These are phyloP conservation scores for Fusarium pseudograminearum DNA, from an alignment of 2,329 filamentous ascomycete genomes.

Conservation along the genomic window DNA sequence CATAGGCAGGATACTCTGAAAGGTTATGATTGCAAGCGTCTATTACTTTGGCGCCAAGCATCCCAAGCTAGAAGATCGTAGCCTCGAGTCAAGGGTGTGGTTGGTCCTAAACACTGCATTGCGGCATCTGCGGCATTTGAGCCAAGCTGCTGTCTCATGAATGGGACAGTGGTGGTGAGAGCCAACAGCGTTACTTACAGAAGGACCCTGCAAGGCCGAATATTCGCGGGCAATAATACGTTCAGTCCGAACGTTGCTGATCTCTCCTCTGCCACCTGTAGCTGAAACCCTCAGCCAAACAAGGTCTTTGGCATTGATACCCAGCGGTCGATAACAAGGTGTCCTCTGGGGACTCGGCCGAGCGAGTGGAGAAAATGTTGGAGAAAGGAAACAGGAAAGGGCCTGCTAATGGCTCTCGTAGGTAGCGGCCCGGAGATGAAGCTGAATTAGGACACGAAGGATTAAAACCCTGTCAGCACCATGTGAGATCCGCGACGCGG, in stretches of 20 bases:
- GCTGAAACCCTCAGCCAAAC: constrained; percentile 41
- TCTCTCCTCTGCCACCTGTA: constrained; percentile 41
- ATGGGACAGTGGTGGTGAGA: constrained; percentile 23
- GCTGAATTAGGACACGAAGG: constrained; percentile 44
- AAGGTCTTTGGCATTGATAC: constrained; percentile 29
- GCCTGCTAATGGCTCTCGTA: constrained; percentile 3
- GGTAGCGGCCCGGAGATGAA: constrained; percentile 46
- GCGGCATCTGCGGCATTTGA: constrained; percentile 19
- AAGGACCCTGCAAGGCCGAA: constrained; percentile 22
- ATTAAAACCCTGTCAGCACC: constrained; percentile 28
- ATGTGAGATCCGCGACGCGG: constrained; percentile 45
- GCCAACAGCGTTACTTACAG: constrained; percentile 6
- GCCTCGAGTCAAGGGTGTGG: constrained; percentile 33
- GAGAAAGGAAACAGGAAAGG: constrained; percentile 5
- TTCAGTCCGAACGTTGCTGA: constrained; percentile 37
- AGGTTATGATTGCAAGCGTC: background rate
- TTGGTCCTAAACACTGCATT: constrained; percentile 22
- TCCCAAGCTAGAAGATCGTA: background rate
- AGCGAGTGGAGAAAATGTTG: constrained; percentile 33
- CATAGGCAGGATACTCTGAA: background rate
- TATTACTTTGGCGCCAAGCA: background rate
- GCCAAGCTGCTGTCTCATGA: constrained; percentile 37
- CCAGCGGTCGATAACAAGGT: constrained; percentile 23
- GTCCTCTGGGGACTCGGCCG: constrained; percentile 46
- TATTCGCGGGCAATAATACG: constrained; percentile 32